phyloP scores from a whole-genome alignment of 352 stramenopile genomes.

The Peronosclerospora sorghi region DNA sequence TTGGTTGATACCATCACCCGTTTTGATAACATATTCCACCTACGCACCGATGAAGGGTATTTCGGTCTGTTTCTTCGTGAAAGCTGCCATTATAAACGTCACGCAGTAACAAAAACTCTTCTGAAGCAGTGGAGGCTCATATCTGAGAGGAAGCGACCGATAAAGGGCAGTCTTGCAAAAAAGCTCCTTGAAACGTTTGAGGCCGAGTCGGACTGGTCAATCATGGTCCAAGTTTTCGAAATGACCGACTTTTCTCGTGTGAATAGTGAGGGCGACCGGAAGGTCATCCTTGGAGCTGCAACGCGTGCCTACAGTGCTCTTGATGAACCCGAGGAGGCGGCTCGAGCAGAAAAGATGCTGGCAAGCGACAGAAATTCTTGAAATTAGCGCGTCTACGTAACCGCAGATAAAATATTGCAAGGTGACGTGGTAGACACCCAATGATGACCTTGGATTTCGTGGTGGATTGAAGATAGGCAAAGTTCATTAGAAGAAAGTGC shows the following conservation, averaged over 20 bases:
- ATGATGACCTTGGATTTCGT: constrained; percentile 1
- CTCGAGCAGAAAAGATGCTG: constrained; percentile 11
- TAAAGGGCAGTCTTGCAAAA: constrained; percentile 18
- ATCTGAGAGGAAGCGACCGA: constrained; percentile 10
- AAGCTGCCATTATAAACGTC: constrained; percentile 24
- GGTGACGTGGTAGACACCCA: constrained; percentile 1
- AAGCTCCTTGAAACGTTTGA: constrained; percentile 21
- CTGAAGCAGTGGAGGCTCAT: constrained; percentile 21
- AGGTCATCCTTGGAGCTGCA: constrained; percentile 14
- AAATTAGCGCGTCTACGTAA: constrained; percentile 1
- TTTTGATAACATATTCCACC: constrained; percentile 24
- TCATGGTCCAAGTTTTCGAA: constrained; percentile 26
- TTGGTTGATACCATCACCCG: constrained; percentile 21
- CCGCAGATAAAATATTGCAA: constrained; percentile 2
- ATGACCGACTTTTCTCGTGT: constrained; percentile 19
- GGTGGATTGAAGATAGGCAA: no score
- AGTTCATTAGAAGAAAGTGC: no score
- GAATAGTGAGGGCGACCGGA: constrained; percentile 12
- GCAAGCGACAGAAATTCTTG: constrained; percentile 16
- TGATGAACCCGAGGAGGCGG: constrained; percentile 10
- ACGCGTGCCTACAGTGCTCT: constrained; percentile 27
- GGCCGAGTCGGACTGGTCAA: constrained; percentile 18
- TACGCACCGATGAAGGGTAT: constrained; percentile 25
- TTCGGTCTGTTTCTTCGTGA: constrained; percentile 31
- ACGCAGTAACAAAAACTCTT: constrained; percentile 16